These are phyloP conservation scores for Phytopythium oedochilum DNA, from an alignment of 352 stramenopile species.

Conservation along the genomic window DNA sequence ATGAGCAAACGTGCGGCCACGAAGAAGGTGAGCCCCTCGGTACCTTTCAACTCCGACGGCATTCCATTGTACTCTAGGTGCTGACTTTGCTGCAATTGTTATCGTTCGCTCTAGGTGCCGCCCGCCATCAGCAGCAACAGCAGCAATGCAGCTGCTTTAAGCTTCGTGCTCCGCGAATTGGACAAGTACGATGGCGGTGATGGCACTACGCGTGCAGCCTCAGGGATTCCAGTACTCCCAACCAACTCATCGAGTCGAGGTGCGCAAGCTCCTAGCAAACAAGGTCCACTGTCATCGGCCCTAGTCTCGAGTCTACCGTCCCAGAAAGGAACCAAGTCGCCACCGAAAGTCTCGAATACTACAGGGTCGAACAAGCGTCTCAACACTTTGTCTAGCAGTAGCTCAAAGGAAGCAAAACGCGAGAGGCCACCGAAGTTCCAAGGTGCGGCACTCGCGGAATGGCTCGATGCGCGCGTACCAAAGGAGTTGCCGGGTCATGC, in stretches of 20 bases:
- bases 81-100: neutral
- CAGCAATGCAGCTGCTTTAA: slow-evolving; percentile 37
- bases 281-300: neutral
- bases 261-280: neutral
- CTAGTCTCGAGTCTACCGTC: neutral
- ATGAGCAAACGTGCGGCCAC: neutral
- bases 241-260: neutral
- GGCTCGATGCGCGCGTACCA: slow-evolving; percentile 39
- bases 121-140: neutral
- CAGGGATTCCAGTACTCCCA: neutral
- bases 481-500: slow-evolving; percentile 43
- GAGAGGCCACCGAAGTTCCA: slow-evolving; percentile 2
- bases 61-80: too few relatives aligned
- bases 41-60: too few relatives aligned
- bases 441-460: slow-evolving; percentile 29
- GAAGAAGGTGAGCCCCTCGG: neutral
- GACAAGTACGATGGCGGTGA: slow-evolving; percentile 53
- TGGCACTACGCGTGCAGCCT: slow-evolving; percentile 12
- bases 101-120: too few relatives aligned
- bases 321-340: neutral
- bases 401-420: neutral
- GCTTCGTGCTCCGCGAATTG: slow-evolving; percentile 52
- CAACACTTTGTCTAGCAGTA: neutral
- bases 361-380: neutral
- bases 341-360: neutral